phyloP scores from a whole-genome alignment of 2,329 filamentous ascomycete genomes.

The Alternaria alternata region DNA sequence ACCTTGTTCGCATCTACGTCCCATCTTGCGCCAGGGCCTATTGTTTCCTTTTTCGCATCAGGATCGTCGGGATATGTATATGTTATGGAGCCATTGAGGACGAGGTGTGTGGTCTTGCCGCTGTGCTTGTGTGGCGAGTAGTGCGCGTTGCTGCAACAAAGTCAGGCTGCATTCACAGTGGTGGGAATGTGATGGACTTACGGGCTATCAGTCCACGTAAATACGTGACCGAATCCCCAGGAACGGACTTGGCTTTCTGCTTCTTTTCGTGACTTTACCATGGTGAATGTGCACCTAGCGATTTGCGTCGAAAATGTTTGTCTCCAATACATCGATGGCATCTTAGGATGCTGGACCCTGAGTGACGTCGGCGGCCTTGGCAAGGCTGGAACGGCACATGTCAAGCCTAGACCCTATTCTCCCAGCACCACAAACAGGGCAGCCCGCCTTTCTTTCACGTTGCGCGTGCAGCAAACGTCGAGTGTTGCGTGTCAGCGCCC shows the following conservation, averaged over 20 bases:
- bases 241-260: slow-evolving; percentile 69
- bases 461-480: slow-evolving; percentile 9
- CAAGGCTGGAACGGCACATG: slow-evolving; percentile 12
- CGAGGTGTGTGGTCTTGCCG: slow-evolving; percentile 73
- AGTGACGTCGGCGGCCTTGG: slow-evolving; percentile 27
- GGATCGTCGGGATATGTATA: slow-evolving; percentile 71
- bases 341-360: slow-evolving; percentile 22
- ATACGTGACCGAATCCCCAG: slow-evolving; percentile 75
- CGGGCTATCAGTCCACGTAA: slow-evolving; percentile 76
- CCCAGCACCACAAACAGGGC: slow-evolving; percentile 10
- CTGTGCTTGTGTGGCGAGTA: slow-evolving; percentile 73
- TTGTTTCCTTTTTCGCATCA: slow-evolving; percentile 64
- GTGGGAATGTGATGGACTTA: slow-evolving; percentile 53
- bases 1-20: slow-evolving; percentile 70
- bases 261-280: slow-evolving; percentile 56
- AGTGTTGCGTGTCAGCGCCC: slow-evolving; percentile 17
- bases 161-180: not conserved
- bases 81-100: slow-evolving; percentile 70
- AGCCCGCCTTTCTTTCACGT: not conserved
- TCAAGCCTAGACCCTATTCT: not conserved
- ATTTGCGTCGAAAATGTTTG: not conserved
- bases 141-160: slow-evolving; percentile 65
- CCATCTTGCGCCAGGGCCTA: slow-evolving; percentile 67
- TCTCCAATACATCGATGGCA: not conserved
- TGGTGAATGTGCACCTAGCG: slow-evolving; percentile 13